Evolutionary conservation across 345 rosid species (phyloP), one percentile per base, ranked within the genome.

Genomic region (Kernera saxatilis): DNA sequence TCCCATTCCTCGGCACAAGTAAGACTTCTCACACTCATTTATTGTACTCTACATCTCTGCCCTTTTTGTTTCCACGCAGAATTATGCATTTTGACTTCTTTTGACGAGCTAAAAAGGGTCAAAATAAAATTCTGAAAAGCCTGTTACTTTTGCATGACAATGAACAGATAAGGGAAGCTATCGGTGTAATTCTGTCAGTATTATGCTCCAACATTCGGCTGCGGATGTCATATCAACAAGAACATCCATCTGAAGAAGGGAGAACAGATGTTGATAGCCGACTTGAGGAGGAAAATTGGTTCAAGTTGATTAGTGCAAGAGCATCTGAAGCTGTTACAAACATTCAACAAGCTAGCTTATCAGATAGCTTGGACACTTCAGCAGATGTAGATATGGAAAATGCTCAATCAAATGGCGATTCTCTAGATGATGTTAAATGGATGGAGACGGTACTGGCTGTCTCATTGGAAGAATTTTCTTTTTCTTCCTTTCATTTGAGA

Each of bases 1-100:
- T 84, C 88, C 80, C 99, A 94, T 82, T 89, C 97, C 32, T 94
- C 99, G 3, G 95, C 99, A 35, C 99, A 94, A 71, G 98, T 93
- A 85, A 83, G 96, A 66, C 36, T 67, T 45, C 64, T 36, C 68
- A 55, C 33, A 12, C 64, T 55, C 7, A 41, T 39, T 41, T 64
- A 32, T 40, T 23, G 52, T 43, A 13, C 64, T 27, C 64, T 26
- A 19, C 30, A 62, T 63, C 44, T 41, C 70, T 26, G 5, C 17
- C 61, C 44, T 4, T 64, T 67, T 15, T 53, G 43, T 39, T 55
- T 46, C 18, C 60, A 36, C 23, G 40, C 26, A 46, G 18, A 45
- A 46, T 25, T 25, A 49, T 59, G 60, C 68, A 32, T 41, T 41
- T 26, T 75, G 54, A 43, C 61, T 59, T 61, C 40, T 64, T 68